A percentile compares a stretch with the other conserved stretches of the same genome.
Evolutionary conservation across 2,329 filamentous ascomycete species (phyloP).

Genomic region (Dactylellina haptotyla): DNA sequence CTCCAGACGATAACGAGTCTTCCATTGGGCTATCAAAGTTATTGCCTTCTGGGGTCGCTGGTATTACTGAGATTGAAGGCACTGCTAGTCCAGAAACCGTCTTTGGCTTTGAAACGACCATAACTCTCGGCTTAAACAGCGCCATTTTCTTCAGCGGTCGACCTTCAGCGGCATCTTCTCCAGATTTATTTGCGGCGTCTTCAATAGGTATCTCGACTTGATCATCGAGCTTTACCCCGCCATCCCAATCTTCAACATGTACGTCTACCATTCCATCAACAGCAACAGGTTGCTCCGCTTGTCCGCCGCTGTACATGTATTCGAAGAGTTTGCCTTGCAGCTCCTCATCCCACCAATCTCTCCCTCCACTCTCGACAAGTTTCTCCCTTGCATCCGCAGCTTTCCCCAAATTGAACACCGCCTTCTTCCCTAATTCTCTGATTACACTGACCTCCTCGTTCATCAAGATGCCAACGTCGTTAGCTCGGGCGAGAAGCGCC

Average conservation of each 20-base stretch:
- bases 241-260: slow-evolving; percentile 34
- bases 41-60: slow-evolving; percentile 24
- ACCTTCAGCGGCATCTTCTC: slow-evolving; percentile 13
- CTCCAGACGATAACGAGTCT: background rate
- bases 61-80: slow-evolving; percentile 29
- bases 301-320: slow-evolving; percentile 36
- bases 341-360: slow-evolving; percentile 28
- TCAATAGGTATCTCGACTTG: slow-evolving; percentile 1
- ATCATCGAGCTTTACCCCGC: slow-evolving; percentile 1
- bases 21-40: slow-evolving; percentile 14
- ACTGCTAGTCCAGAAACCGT: background rate
- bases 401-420: slow-evolving; percentile 48
- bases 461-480: slow-evolving; percentile 55
- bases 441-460: slow-evolving; percentile 57
- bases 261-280: slow-evolving; percentile 23
- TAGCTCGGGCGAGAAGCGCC: slow-evolving; percentile 56
- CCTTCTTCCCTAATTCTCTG: slow-evolving; percentile 57
- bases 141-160: slow-evolving; percentile 34
- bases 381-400: slow-evolving; percentile 50
- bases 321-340: slow-evolving; percentile 33
- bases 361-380: slow-evolving; percentile 22
- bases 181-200: slow-evolving; percentile 1
- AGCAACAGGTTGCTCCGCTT: background rate
- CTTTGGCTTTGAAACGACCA: slow-evolving; percentile 14
- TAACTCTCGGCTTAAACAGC: slow-evolving; percentile 30